phyloP scores from a whole-genome alignment of 2,329 filamentous ascomycete genomes.

The Ceratocystis cacaofunesta region DNA sequence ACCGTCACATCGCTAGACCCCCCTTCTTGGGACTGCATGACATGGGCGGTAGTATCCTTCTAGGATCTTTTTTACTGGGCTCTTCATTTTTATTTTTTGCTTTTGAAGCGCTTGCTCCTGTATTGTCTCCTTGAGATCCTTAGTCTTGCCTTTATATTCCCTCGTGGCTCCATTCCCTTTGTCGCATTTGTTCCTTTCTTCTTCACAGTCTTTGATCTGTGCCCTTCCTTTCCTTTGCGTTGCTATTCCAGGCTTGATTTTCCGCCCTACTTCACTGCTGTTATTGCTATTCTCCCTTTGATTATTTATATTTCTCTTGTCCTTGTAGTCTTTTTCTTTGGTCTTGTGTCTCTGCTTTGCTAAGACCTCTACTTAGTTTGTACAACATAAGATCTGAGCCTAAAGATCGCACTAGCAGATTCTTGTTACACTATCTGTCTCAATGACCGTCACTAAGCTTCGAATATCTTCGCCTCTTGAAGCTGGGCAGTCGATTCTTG shows the following conservation, averaged over 20 bases:
- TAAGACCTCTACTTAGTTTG: conserved; percentile 4
- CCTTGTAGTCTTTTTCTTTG: neutral
- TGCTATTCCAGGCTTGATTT: neutral
- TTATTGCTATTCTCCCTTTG: conserved; percentile 1
- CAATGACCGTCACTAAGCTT: conserved; percentile 35
- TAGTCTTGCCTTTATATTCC: neutral
- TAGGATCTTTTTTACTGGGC: neutral
- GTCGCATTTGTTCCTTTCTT: neutral
- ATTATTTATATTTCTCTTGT: neutral
- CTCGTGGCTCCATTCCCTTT: neutral
- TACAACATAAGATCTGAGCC: conserved; percentile 12
- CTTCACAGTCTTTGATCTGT: conserved; percentile 11
- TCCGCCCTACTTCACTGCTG: neutral
- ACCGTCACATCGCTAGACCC: neutral
- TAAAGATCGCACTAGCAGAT: neutral
- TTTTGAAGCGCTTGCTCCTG: neutral
- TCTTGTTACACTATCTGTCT: conserved; percentile 14
- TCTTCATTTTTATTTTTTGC: neutral
- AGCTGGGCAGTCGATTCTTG: conserved; percentile 44
- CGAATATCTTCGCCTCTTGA: conserved; percentile 49
- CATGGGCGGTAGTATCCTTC: neutral
- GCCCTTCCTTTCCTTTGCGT: conserved; percentile 4
- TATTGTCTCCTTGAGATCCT: neutral
- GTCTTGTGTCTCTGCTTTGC: neutral
- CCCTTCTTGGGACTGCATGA: neutral